Evolutionary conservation across 2,329 filamentous ascomycete genomes (phyloP), one percentile per base, ranked within the genome.

Genomic region (Alternaria angustiovoidea): DNA sequence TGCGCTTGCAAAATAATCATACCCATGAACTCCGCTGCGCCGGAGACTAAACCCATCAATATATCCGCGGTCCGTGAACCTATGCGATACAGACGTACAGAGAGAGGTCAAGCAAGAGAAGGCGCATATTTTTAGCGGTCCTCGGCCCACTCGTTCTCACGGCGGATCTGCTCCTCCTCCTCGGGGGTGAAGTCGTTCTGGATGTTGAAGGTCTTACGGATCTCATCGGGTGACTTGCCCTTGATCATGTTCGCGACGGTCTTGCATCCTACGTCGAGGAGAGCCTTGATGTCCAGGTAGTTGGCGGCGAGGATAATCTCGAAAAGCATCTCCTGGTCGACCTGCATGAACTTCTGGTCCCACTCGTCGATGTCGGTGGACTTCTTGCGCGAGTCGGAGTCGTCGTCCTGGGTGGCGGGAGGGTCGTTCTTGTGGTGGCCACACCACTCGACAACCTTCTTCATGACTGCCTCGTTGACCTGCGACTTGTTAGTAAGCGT

Each of bases 191-290:
- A 99, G 80, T 99, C 95, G 74, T 99, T 99, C 75, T 96, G 95
- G 75, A 99, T 99, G 84, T 99, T 99, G 85, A 99, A 99, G 0
- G 95, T 99, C 87, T 98, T 99, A 52, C 95, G 92, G 74, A 99
- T 99, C 84, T 99, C 95, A 80, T 99, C 95, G 3, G 95, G 95
- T 0, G 93, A 97, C 87, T 99, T 99, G 83, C 95, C 95, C 91
- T 99, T 99, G 86, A 99, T 99, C 95, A 99, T 99, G 83, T 99
- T 99, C 64, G 95, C 95, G 16, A 99, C 95, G 0, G 95, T 99
- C 88, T 99, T 99, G 88, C 95, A 99, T 64, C 95, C 95, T 61
- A 98, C 94, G 68, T 99, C 95, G 28, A 99, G 90, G 1, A 99
- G 91, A 1, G 93, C 91, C 87, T 98, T 99, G 85, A 99, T 99